Conservation (phyloP, 148 eudicot genomes). For the Vaccinium corymbosum region DNA sequence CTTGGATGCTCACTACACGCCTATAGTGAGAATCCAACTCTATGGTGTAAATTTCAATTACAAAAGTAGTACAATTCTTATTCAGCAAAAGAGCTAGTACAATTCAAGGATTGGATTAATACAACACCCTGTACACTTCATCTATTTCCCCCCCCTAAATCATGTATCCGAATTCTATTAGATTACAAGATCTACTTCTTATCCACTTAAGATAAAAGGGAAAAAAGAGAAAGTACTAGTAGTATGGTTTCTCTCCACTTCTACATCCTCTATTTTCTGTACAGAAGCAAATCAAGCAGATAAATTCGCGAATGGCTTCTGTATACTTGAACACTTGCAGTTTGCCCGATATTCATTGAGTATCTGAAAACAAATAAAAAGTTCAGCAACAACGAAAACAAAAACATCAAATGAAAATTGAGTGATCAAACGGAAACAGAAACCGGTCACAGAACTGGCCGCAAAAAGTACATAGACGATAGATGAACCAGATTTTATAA, state of each 20-base stretch:
- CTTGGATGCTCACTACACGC: no score
- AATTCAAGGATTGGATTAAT: slow-evolving; percentile 14
- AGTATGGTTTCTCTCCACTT: not conserved
- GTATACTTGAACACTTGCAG: slow-evolving; percentile 57
- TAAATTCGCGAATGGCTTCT: slow-evolving; percentile 22
- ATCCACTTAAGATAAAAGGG: not conserved
- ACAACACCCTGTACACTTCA: slow-evolving; percentile 23
- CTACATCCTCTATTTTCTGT: not conserved
- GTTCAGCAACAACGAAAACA: no score
- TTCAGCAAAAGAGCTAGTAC: not conserved
- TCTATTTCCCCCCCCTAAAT: not conserved
- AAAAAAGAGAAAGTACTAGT: not conserved
- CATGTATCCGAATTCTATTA: not conserved
- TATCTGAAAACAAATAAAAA: slow-evolving; percentile 32
- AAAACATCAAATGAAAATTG: not conserved
- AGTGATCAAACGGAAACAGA: not conserved
- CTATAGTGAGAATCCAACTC: not conserved
- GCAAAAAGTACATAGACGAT: not conserved
- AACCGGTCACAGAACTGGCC: not conserved
- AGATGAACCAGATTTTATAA: not conserved
- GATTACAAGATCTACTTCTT: not conserved
- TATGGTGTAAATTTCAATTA: not conserved
- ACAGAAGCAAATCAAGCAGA: slow-evolving; percentile 14
- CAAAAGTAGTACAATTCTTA: not conserved
- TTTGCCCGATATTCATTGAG: slow-evolving; percentile 58